Evolutionary conservation across 192 early-diverging fungal species (phyloP), one percentile per base, ranked within the genome.

Genomic region (Coemansia sp.): DNA sequence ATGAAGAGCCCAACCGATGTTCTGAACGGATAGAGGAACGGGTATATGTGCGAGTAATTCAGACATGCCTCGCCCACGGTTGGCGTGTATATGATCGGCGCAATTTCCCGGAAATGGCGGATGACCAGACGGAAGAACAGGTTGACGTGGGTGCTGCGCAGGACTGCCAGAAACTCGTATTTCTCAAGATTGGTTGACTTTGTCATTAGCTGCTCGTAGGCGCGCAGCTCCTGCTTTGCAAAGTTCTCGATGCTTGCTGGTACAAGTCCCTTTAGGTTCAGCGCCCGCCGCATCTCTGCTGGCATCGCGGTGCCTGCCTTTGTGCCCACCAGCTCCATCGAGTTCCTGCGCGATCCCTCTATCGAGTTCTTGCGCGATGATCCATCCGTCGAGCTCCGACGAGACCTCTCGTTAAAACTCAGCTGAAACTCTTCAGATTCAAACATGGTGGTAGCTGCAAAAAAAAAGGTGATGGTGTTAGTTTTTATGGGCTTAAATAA

Each of bases 1-100:
- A 97, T 86, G 69, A 89, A 97, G 40, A 97, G 89, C 43, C 95
- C 95, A 60, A 93, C 88, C 1, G 86, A 84, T 47, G 72, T 68
- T 62, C 87, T 88, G 53, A 89, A 89, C 60, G 90, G 86, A 19
- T 87, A 88, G 49, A 92, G 77, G 72, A 92, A 92, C 19, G 89
- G 92, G 65, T 91, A 93, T 18, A 95, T 92, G 60, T 91, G 87
- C 7, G 92, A 94, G 78, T 90, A 94, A 67, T 92, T 85, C 53
- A 89, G 71, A 77, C 94, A 94, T 18, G 92, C 94, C 21, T 85
- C 79, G 50, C 89, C 90, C 38, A 92, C 90, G 10, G 89, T 90
- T 38, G 90, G 91, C 13, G 90, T 92, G 72, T 93, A 93, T 45
- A 93, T 90, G 49, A 92, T 63, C 12, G 90, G 91, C 37, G 87